Evolutionary conservation across 495 filamentous ascomycete species (phyloP).

Genomic region (Cladorrhinum samala): DNA sequence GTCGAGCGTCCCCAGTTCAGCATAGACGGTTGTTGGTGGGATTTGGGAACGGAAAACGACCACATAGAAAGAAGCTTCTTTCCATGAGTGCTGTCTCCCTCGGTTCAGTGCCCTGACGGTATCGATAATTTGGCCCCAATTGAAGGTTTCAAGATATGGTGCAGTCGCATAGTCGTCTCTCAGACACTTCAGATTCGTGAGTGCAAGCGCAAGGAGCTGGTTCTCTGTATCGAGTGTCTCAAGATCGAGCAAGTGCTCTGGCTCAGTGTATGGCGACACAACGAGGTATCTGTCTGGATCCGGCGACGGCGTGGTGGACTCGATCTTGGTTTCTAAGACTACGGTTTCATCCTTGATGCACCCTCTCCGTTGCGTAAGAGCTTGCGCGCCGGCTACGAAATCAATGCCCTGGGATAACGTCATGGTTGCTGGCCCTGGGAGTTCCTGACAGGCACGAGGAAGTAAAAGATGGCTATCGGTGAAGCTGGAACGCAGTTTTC

Average conservation of each 20-base stretch:
- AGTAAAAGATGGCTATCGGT: not conserved
- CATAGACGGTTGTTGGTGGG: conserved; percentile 52
- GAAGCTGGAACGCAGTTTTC: not conserved
- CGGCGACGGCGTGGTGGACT: not conserved
- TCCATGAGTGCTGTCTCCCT: conserved; percentile 51
- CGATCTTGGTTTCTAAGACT: conserved; percentile 8
- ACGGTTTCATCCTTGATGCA: conserved; percentile 5
- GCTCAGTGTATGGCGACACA: conserved; percentile 66
- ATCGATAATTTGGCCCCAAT: conserved; percentile 61
- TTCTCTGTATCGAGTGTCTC: conserved; percentile 55
- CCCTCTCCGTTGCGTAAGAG: not conserved
- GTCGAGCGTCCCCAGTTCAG: conserved; percentile 62
- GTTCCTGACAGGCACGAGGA: not conserved
- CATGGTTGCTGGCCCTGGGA: conserved; percentile 10
- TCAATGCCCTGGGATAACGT: conserved; percentile 12
- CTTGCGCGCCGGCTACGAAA: conserved; percentile 6
- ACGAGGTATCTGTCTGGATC: conserved; percentile 42
- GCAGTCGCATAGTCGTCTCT: conserved; percentile 71
- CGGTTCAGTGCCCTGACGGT: conserved; percentile 43
- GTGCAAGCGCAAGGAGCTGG: conserved; percentile 62
- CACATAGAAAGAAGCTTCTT: conserved; percentile 63
- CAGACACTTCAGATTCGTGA: conserved; percentile 55
- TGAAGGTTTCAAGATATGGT: conserved; percentile 67
- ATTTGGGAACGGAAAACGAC: conserved; percentile 75
- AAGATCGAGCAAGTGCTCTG: conserved; percentile 65